Conservation (phyloP, 768 basidiomycete genomes). For the Hirschioporus abietinus region DNA sequence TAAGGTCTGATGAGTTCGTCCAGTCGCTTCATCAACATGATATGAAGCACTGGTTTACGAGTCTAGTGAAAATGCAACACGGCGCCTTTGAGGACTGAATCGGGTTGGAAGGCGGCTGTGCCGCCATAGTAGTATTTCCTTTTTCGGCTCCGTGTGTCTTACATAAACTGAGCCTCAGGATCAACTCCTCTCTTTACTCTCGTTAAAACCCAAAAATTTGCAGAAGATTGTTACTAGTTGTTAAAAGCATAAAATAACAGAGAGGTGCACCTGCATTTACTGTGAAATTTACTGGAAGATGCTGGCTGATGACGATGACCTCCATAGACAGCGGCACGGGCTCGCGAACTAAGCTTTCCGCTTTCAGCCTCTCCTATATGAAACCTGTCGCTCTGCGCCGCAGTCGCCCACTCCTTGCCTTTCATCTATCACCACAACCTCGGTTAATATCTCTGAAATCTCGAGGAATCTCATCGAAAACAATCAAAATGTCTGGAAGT, state of each 20-base stretch:
- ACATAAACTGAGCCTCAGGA: not conserved
- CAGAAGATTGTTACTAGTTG: not conserved
- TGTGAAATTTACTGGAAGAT: not conserved
- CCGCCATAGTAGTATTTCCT: no score
- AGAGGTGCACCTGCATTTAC: not conserved
- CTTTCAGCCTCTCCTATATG: conserved; percentile 1
- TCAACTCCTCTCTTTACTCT: not conserved
- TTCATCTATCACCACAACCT: not conserved
- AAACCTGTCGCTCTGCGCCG: not conserved
- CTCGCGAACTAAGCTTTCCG: not conserved
- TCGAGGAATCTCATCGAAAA: not conserved
- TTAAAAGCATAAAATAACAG: no score
- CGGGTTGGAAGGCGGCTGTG: no score
- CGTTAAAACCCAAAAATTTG: not conserved
- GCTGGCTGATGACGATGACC: not conserved
- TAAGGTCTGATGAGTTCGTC: no score
- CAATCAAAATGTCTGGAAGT: not conserved
- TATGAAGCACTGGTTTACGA: no score
- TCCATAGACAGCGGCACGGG: not conserved
- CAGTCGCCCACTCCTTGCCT: not conserved
- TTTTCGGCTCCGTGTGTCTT: not conserved
- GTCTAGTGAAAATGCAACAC: no score
- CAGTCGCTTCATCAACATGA: no score
- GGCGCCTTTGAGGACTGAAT: no score
- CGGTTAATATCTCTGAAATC: not conserved